Evolutionary conservation across 176 grass and related monocot genomes (phyloP), one percentile per base, ranked within the genome.

Genomic region (Musa beccarii): DNA sequence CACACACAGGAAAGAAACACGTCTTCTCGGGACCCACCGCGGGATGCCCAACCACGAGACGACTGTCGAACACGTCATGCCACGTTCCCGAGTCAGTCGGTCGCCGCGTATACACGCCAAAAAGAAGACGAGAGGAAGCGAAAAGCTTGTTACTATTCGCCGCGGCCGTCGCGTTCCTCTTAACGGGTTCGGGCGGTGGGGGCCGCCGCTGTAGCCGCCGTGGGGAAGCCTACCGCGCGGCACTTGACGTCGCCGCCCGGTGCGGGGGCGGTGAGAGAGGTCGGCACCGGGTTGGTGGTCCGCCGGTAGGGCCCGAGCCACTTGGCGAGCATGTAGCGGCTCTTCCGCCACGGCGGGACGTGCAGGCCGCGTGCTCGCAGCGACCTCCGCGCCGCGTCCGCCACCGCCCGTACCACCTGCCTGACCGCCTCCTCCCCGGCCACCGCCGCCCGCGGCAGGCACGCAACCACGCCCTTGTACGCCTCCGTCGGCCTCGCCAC

Each of bases 331-430:
- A 97, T 90, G 85, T 89, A 93, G 1, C 90, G 79, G 14, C 74
- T 90, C 82, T 97, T 97, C 43, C 93, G 76, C 93, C 93, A 97
- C 20, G 93, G 90, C 25, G 93, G 93, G 51, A 97, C 79, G 81
- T 97, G 90, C 56, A 97, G 86, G 17, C 81, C 87, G 1, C 79
- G 82, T 5, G 79, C 59, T 15, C 88, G 86, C 57, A 97, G 83
- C 5, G 89, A 92, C 0, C 90, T 66, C 6, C 87, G 78, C 9
- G 87, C 90, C 0, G 87, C 85, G 52, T 87, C 87, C 59, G 88
- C 78, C 1, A 85, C 86, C 2, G 88, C 13, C 74, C 84, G 84
- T 52, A 97, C 81, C 10, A 85, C 93, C 59, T 77, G 83, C 1
- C 90, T 85, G 8, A 96, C 54, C 52, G 71, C 49, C 11, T 92